These are phyloP conservation scores for Podila horticola DNA, from an alignment of 192 early-diverging fungal species.

Conservation along the genomic window DNA sequence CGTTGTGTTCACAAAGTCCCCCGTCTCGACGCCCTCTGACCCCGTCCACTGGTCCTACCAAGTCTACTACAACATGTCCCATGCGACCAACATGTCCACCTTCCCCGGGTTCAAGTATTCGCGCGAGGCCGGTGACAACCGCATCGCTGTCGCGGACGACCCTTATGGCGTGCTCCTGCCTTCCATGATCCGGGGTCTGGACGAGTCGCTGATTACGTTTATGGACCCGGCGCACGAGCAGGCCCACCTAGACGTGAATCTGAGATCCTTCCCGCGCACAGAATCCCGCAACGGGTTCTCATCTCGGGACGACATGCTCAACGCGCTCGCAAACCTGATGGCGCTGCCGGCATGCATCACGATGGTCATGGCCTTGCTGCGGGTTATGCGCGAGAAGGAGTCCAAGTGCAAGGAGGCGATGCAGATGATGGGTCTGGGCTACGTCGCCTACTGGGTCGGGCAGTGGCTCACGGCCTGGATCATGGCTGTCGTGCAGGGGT, in stretches of 20 bases:
- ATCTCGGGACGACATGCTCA: slow-evolving; percentile 62
- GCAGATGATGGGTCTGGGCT: slow-evolving; percentile 79
- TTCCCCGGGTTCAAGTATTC: slow-evolving; percentile 52
- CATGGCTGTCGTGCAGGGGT: slow-evolving; percentile 61
- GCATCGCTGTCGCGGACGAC: slow-evolving; percentile 4
- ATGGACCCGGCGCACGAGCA: slow-evolving; percentile 34
- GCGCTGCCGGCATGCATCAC: slow-evolving; percentile 65
- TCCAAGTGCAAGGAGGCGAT: slow-evolving; percentile 73
- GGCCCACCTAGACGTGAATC: slow-evolving; percentile 34
- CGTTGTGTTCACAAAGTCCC: slow-evolving; percentile 30
- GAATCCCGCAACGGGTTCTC: slow-evolving; percentile 58
- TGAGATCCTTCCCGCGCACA: slow-evolving; percentile 68
- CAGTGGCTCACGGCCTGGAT: slow-evolving; percentile 68
- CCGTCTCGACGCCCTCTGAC: slow-evolving; percentile 1
- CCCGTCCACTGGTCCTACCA: slow-evolving; percentile 72
- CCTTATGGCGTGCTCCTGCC: slow-evolving; percentile 24
- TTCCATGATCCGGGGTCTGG: slow-evolving; percentile 34
- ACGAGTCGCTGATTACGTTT: slow-evolving; percentile 33
- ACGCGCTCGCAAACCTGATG: slow-evolving; percentile 57
- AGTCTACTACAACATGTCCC: slow-evolving; percentile 74
- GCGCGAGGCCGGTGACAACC: slow-evolving; percentile 29
- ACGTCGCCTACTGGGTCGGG: slow-evolving; percentile 68
- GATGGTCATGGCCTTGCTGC: slow-evolving; percentile 64
- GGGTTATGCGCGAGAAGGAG: slow-evolving; percentile 79
- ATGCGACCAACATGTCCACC: slow-evolving; percentile 67